Conservation (phyloP, 2,329 filamentous ascomycete genomes). For the Aspergillus latus region DNA sequence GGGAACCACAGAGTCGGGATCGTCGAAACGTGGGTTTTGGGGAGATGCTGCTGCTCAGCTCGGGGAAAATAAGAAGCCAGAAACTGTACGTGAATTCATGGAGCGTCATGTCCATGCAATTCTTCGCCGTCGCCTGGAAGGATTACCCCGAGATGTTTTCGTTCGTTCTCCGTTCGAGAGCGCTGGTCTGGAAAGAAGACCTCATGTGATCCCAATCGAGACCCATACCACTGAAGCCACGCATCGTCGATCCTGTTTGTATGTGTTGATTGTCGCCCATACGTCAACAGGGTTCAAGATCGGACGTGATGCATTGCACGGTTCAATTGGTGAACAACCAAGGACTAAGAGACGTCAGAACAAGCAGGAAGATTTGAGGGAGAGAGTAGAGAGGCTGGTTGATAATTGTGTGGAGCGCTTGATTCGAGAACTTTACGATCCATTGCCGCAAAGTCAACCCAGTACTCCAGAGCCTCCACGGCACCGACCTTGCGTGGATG, state of each 20-base stretch:
- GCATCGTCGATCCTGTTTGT: slow-evolving; percentile 47
- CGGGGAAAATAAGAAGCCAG: background rate
- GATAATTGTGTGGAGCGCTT: slow-evolving; percentile 48
- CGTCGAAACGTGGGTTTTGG: background rate
- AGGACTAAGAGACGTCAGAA: slow-evolving; percentile 4
- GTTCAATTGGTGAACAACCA: slow-evolving; percentile 18
- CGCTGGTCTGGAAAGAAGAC: background rate
- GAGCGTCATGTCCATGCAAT: slow-evolving; percentile 21
- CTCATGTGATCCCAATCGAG: slow-evolving; percentile 23
- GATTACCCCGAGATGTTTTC: slow-evolving; percentile 20
- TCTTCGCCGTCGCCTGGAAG: slow-evolving; percentile 21
- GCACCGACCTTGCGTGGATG: slow-evolving; percentile 51
- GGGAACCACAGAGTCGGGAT: background rate
- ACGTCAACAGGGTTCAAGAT: slow-evolving; percentile 50
- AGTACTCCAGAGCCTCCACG: background rate
- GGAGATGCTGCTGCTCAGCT: background rate
- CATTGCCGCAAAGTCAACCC: slow-evolving; percentile 19
- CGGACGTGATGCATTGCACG: slow-evolving; percentile 53
- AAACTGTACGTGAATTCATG: slow-evolving; percentile 27
- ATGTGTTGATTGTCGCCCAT: slow-evolving; percentile 57
- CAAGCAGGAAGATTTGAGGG: slow-evolving; percentile 12
- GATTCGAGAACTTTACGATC: slow-evolving; percentile 45
- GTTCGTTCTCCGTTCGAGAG: background rate
- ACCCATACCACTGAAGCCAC: slow-evolving; percentile 45
- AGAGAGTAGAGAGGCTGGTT: slow-evolving; percentile 39